phyloP scores from a whole-genome alignment of 1,284 basidiomycete species.

The Cutaneotrichosporon sp. region DNA sequence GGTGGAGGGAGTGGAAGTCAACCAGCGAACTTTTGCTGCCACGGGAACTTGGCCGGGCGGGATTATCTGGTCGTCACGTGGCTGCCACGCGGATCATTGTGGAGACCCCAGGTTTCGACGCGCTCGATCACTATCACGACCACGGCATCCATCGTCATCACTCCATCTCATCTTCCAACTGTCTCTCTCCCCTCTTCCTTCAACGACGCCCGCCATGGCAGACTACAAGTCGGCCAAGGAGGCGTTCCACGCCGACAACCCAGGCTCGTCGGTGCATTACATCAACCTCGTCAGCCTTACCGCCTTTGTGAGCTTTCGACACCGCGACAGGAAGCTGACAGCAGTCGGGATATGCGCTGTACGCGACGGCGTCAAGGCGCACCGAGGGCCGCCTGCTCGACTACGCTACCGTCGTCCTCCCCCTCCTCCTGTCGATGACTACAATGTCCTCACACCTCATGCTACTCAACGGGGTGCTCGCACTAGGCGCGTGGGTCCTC shows the following conservation, averaged over 20 bases:
- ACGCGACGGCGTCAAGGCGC: constrained; percentile 60
- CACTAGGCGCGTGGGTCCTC: constrained; percentile 1
- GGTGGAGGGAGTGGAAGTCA: constrained; percentile 2
- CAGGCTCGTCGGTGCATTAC: constrained; percentile 72
- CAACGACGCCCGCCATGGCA: constrained; percentile 21
- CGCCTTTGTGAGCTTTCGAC: constrained; percentile 65
- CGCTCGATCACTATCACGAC: neutral
- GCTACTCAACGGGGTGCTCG: constrained; percentile 60
- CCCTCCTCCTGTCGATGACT: constrained; percentile 78
- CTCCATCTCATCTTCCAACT: neutral
- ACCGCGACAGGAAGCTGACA: too few relatives aligned
- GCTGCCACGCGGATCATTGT: neutral
- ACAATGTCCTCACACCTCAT: constrained; percentile 62
- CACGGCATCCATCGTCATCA: neutral
- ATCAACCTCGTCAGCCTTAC: constrained; percentile 73
- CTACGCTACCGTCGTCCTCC: constrained; percentile 68
- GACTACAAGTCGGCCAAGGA: constrained; percentile 83
- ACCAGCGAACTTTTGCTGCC: constrained; percentile 4
- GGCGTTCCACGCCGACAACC: constrained; percentile 78
- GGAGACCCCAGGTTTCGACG: neutral
- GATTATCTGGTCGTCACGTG: constrained; percentile 2
- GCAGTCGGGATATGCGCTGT: constrained; percentile 70
- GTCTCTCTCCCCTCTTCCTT: neutral
- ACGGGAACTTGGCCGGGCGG: constrained; percentile 8
- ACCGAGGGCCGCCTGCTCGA: constrained; percentile 55